Evolutionary conservation across 2,329 filamentous ascomycete species (phyloP), one percentile per base, ranked within the genome.

Genomic region (Pseudogymnoascus sp.): DNA sequence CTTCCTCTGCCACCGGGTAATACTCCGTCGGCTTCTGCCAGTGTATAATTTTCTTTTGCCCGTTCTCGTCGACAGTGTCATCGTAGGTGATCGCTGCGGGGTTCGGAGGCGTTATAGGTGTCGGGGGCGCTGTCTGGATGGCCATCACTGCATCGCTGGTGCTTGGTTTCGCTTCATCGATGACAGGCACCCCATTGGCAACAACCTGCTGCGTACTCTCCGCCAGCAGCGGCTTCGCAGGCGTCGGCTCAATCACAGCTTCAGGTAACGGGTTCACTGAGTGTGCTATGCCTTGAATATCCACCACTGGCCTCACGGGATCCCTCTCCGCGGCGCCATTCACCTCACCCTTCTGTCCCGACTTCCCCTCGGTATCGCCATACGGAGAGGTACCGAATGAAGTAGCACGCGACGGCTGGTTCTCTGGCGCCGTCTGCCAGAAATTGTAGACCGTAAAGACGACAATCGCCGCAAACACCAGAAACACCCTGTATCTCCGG

Each of bases 21-120:
- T 88, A 81, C 71, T 96, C 91, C 2, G 79, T 76, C 64, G 83
- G 80, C 72, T 87, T 90, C 61, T 76, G 76, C 93, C 93, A 97
- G 68, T 91, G 87, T 30, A 85, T 75, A 65, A 64, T 64, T 32
- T 54, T 32, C 47, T 61, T 34, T 16, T 63, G 28, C 7, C 11
- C 12, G 35, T 30, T 1, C 32, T 60, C 20, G 20, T 59, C 47
- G 11, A 59, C 64, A 16, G 62, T 62, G 59, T 47, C 58, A 34
- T 60, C 62, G 4, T 58, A 35, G 35, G 41, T 54, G 28, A 43
- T 30, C 2, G 69, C 70, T 5, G 70, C 41, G 20, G 41, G 41
- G 20, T 5, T 43, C 7, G 39, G 39, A n/a, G 35, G n/a, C 1
- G n/a, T 39, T 39, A 39, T 18, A 5, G 37, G 37, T 2, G 37